A percentile compares a stretch with the other conserved stretches of the same genome.
These are phyloP conservation scores for Corchorus capsularis DNA, from an alignment of 345 rosid genomes.

Conservation along the genomic window DNA sequence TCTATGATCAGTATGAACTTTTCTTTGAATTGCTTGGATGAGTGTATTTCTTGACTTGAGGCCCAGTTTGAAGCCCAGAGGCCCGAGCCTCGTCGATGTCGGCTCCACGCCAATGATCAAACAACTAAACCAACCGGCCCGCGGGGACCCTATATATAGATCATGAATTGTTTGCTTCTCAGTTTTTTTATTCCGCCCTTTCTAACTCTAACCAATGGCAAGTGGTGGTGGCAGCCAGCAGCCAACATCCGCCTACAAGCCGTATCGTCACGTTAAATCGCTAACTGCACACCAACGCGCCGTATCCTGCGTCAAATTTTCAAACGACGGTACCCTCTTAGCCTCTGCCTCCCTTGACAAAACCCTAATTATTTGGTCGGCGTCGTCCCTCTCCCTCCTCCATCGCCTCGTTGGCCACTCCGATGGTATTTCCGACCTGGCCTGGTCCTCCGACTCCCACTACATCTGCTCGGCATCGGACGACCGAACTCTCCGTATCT, in stretches of 20 bases:
- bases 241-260: conserved; percentile 39
- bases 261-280: conserved; percentile 67
- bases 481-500: conserved; percentile 89
- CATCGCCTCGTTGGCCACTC: conserved; percentile 78
- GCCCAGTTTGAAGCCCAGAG: no score
- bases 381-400: conserved; percentile 52
- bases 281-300: conserved; percentile 65
- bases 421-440: conserved; percentile 77
- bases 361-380: conserved; percentile 80
- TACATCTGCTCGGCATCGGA: conserved; percentile 97
- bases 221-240: conserved; percentile 19
- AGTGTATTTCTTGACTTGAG: no score
- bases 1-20: no score
- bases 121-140: background rate
- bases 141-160: background rate
- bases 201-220: background rate
- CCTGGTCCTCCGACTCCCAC: conserved; percentile 96
- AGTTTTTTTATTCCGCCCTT: background rate
- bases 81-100: background rate
- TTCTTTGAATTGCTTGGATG: no score
- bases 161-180: background rate
- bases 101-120: background rate
- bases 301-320: conserved; percentile 89
- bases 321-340: conserved; percentile 80
- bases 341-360: conserved; percentile 91